A percentile compares a stretch with the other conserved stretches of the same genome.
These are phyloP conservation scores for Wickerhamomyces strasburgensis DNA, from an alignment of 805 yeast genomes.

Conservation along the genomic window DNA sequence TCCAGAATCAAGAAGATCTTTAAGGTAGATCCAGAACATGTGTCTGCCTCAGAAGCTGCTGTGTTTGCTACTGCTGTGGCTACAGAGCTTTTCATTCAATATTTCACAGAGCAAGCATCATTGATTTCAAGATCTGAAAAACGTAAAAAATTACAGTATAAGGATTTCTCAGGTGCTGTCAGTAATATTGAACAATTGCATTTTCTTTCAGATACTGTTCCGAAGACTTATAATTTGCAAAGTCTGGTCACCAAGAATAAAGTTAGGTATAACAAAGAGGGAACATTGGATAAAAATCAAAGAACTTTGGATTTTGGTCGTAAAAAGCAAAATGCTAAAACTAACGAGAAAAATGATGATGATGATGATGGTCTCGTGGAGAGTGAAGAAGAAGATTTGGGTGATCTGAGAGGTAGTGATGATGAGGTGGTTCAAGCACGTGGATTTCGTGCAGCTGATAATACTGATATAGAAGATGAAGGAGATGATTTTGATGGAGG, in stretches of 20 bases:
- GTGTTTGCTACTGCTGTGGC: conserved; percentile 76
- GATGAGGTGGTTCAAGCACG: conserved; percentile 11
- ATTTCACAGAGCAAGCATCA: conserved; percentile 66
- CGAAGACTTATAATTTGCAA: conserved; percentile 49
- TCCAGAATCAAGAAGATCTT: conserved; percentile 67
- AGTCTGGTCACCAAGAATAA: conserved; percentile 41
- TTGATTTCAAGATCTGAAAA: conserved; percentile 58
- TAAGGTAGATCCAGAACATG: conserved; percentile 71
- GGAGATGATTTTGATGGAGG: conserved; percentile 1
- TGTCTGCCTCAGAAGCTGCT: conserved; percentile 62
- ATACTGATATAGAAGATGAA: conserved; percentile 2
- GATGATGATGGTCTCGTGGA: conserved; percentile 23
- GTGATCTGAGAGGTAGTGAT: conserved; percentile 16
- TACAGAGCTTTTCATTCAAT: conserved; percentile 67
- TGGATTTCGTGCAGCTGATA: conserved; percentile 13
- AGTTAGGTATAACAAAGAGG: conserved; percentile 25
- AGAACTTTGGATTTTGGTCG: conserved; percentile 30
- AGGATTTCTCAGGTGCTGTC: conserved; percentile 66
- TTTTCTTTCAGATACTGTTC: conserved; percentile 64
- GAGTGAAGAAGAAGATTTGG: conserved; percentile 21
- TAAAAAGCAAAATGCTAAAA: conserved; percentile 3
- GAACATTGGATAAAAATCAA: conserved; percentile 37
- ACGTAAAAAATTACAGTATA: conserved; percentile 64
- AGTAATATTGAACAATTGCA: conserved; percentile 51
- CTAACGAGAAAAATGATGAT: conserved; percentile 5